Percentiles rank a stretch among this genome's conserved stretches.
Conservation (phyloP, 805 yeast genomes). For the Saccharomycopsis sp. region DNA sequence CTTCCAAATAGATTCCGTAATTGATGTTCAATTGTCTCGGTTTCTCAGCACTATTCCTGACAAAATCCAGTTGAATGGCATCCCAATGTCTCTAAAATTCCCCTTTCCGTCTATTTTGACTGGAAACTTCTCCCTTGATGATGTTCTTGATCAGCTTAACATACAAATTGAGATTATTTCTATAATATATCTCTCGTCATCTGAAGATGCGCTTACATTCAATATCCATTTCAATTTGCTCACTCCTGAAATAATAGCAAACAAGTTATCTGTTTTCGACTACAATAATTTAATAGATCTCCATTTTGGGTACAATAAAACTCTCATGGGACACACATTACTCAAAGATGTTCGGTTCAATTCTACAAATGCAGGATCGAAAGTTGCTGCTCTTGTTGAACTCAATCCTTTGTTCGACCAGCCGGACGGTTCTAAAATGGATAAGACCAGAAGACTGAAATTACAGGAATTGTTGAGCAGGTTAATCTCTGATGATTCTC, state of each 20-base stretch:
- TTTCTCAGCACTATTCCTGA: background rate
- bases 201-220: slow-evolving; percentile 6
- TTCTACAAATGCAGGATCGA: slow-evolving; percentile 8
- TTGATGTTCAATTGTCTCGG: background rate
- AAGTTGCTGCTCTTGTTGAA: slow-evolving; percentile 10
- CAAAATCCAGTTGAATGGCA: background rate
- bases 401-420: slow-evolving; percentile 8
- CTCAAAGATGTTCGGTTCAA: slow-evolving; percentile 12
- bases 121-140: background rate
- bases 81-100: background rate
- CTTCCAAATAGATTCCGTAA: background rate
- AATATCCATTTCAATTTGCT: slow-evolving; percentile 8
- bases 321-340: slow-evolving; percentile 11
- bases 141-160: background rate
- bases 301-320: slow-evolving; percentile 10
- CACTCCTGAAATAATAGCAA: slow-evolving; percentile 2
- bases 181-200: slow-evolving; percentile 11
- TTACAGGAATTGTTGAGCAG: slow-evolving; percentile 34
- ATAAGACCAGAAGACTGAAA: slow-evolving; percentile 25
- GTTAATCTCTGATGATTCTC: slow-evolving; percentile 34
- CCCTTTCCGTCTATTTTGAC: background rate
- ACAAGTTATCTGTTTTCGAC: background rate
- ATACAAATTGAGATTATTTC: background rate
- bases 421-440: background rate
- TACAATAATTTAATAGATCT: slow-evolving; percentile 10